Evolutionary conservation across 2,329 filamentous ascomycete species (phyloP), one percentile per base, ranked within the genome.

Genomic region (Gaeumannomyces sp.): DNA sequence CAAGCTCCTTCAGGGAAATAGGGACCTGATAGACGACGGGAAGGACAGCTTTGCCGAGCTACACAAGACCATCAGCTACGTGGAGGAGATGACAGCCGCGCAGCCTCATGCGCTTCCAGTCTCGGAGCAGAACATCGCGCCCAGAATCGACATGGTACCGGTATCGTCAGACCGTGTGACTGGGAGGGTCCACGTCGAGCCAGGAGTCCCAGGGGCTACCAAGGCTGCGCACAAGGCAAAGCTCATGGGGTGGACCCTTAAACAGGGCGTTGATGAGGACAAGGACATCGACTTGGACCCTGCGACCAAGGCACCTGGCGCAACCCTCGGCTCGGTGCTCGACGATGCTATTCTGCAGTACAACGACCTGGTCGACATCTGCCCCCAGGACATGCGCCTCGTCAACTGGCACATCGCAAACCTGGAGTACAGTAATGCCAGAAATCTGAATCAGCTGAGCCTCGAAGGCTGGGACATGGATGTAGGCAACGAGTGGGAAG

Each of bases 321-420:
- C 93, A 29, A 96, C 92, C 0, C 80, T 99, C 14, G 95, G 95
- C 1, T 89, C 89, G n/a, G 90, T 96, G 2, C 90, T 98, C 79
- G 92, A 99, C 72, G 88, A 93, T 69, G 92, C 93, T n/a, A 88
- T 99, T 66, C 84, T 84, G 25, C 93, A 98, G 74, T 99, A 97
- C 74, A 89, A 91, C 71, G 82, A 85, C 38, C 84, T 99, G 61
- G 83, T 98, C 33, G 89, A 96, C 66, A 79, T 99, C 63, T 91
- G 88, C 19, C 85, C 93, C 1, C 91, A 92, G 73, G 95, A 99
- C 72, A 89, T 96, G 76, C 87, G 95, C 60, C 81, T 99, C 22
- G 84, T 98, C 72, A 99, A 97, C 73, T 99, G 95, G 95, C 96
- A 99, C 76, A 90, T 97, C 75, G 96, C 96, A 69, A 99, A 99